Evolutionary conservation across 2,329 filamentous ascomycete genomes (phyloP).

Genomic region (Monosporascus sp.): DNA sequence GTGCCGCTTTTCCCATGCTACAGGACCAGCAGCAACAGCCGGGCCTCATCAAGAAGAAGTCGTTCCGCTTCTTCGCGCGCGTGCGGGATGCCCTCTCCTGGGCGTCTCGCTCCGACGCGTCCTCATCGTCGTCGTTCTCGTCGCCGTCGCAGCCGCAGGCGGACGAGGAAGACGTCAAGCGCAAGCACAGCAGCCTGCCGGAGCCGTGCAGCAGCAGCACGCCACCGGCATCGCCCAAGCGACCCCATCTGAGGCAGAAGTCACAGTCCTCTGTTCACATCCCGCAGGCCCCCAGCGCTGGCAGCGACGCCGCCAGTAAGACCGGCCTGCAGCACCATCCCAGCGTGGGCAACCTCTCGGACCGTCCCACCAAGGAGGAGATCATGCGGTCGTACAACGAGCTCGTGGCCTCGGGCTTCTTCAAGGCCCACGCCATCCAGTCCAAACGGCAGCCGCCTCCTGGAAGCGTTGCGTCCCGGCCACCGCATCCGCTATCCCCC

Average conservation of each 20-base stretch:
- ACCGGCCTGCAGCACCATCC: background rate
- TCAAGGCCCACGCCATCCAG: conserved; percentile 52
- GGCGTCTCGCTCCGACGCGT: conserved; percentile 4
- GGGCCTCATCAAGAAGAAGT: conserved; percentile 22
- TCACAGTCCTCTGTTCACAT: background rate
- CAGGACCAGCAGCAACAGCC: conserved; percentile 1
- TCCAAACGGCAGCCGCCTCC: conserved; percentile 45
- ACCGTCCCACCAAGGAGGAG: conserved; percentile 41
- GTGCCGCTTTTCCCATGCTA: conserved; percentile 13
- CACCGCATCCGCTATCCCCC: background rate
- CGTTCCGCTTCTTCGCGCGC: conserved; percentile 24
- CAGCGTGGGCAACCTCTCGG: conserved; percentile 8
- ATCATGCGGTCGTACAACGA: conserved; percentile 53
- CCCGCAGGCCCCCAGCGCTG: background rate
- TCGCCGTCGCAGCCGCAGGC: conserved; percentile 13
- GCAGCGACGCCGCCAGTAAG: background rate
- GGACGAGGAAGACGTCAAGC: conserved; percentile 1
- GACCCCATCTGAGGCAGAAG: conserved; percentile 2
- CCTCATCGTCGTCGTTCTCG: background rate
- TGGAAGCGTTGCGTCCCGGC: conserved; percentile 6
- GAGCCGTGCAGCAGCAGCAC: conserved; percentile 10
- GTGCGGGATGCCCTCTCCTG: conserved; percentile 24
- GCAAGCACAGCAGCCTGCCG: conserved; percentile 27
- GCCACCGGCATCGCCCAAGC: background rate
- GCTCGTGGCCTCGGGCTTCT: conserved; percentile 54